Conservation (phyloP, 73 alveolate genomes). For the Tetrahymena borealis region DNA sequence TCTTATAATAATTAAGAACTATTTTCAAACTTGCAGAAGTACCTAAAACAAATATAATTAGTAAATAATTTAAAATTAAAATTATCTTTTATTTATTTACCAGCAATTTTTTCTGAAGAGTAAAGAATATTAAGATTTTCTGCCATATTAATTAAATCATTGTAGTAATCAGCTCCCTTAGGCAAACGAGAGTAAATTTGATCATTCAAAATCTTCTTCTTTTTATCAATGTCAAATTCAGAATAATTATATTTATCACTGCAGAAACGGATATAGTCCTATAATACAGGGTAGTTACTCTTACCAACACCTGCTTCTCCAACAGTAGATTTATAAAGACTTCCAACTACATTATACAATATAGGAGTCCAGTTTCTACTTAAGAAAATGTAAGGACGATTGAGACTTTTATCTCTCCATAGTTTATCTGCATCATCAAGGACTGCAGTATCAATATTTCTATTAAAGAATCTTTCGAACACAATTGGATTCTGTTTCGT, state of each 20-base stretch:
- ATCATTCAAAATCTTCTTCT: not conserved
- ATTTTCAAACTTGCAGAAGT: not conserved
- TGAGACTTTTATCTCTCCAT: not conserved
- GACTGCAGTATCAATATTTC: not conserved
- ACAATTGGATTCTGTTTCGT: not conserved
- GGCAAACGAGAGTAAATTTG: not conserved
- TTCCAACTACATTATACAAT: not conserved
- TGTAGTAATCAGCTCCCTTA: not conserved
- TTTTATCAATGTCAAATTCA: not conserved
- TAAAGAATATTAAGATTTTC: not conserved
- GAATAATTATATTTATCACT: not conserved
- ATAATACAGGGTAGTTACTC: not conserved
- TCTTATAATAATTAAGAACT: not conserved
- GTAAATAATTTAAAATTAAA: not conserved
- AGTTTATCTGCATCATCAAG: not conserved
- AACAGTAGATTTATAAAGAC: not conserved
- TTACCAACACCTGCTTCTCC: not conserved
- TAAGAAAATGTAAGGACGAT: not conserved
- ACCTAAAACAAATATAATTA: not conserved
- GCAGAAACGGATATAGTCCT: not conserved
- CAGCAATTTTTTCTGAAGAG: not conserved
- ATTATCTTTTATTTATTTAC: too few relatives aligned
- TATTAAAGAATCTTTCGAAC: not conserved
- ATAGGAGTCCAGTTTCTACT: not conserved
- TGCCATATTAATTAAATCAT: not conserved